Base-by-base conservation (phyloP, 257 asterid species). In the Solanum virginianum region DNA sequence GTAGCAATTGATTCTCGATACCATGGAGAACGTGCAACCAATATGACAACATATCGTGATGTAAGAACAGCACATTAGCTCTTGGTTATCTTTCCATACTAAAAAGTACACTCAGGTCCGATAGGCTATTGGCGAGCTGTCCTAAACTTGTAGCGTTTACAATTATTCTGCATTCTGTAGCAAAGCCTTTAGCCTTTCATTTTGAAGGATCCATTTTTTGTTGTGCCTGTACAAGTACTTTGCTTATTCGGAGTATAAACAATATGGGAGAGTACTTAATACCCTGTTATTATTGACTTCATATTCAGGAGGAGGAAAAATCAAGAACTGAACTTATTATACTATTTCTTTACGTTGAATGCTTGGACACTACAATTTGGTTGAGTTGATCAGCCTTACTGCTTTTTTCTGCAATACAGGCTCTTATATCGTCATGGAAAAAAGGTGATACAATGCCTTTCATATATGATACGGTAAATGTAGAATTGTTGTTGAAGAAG, bases 1-100 rank as follows among this genome's bases (percentile, higher is more conserved):
- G 70, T 96, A 88, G 98, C 99, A 81, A 91, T 95, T 84, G 99
- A 96, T 90, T 96, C 99, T 84, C 97, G 99, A 69, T 94, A 94
- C 84, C 99, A 96, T 87, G 99, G 99, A 80, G 98, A 96, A 77
- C 98, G 98, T 85, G 98, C 98, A 20, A 90, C 83, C 88, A 90
- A 68, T 87, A 53, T 91, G 87, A 93, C 98, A 7, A 96, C 98
- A 85, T 96, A 96, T 91, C 90, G 85, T 88, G 97, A 95, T 75
- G 99, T 95, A 86, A 53, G 90, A 47, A 75, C 86, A 84, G 39
- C n/a, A 62, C 86, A 80, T 84, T 84, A 49, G 4, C 83, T 57
- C 85, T 77, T 80, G 56, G 80, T 83, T 66, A 51, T 39, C 68
- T 18, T 83, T 39, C 51, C 68, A 18, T 8, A 20, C 47, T 26